Conservation (phyloP, 202 grass and related monocot species). For the Alloteropsis angusta region DNA sequence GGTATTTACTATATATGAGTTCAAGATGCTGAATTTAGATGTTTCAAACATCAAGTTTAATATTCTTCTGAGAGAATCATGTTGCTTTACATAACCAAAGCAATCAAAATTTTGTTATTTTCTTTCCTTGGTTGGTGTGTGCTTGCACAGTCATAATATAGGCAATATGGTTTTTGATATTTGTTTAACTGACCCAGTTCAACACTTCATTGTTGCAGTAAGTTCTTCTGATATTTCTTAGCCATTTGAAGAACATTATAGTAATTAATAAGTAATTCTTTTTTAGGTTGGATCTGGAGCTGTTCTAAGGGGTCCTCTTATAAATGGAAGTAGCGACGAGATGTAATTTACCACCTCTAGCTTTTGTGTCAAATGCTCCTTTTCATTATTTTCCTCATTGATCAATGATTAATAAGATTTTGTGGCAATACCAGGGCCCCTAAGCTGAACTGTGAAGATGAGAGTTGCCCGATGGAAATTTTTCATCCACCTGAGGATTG, state of each 20-base stretch:
- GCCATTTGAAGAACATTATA: not conserved
- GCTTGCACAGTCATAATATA: not conserved
- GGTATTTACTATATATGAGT: conserved; percentile 14
- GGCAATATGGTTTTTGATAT: not conserved
- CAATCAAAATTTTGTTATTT: not conserved
- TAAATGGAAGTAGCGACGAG: conserved; percentile 56
- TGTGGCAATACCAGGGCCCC: conserved; percentile 56
- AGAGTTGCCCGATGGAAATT: conserved; percentile 78
- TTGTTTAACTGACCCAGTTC: not conserved
- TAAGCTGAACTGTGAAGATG: conserved; percentile 77
- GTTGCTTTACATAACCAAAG: conserved; percentile 9
- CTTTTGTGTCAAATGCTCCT: conserved; percentile 22
- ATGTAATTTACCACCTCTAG: conserved; percentile 53
- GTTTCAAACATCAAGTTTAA: not conserved
- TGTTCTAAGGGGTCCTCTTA: conserved; percentile 70
- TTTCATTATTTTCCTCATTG: not conserved
- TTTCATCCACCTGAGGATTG: conserved; percentile 96
- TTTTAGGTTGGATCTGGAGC: conserved; percentile 93
- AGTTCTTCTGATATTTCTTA: not conserved
- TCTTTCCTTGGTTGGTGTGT: not conserved
- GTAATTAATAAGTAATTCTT: not conserved
- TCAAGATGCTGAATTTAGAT: conserved; percentile 20
- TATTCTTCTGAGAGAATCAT: not conserved
- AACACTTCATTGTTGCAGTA: conserved; percentile 7
- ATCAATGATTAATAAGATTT: conserved; percentile 12